Percentiles rank a stretch among this genome's conserved stretches.
Evolutionary conservation across 169 alveolate species (phyloP).

Genomic region (Plasmodium berghei): DNA sequence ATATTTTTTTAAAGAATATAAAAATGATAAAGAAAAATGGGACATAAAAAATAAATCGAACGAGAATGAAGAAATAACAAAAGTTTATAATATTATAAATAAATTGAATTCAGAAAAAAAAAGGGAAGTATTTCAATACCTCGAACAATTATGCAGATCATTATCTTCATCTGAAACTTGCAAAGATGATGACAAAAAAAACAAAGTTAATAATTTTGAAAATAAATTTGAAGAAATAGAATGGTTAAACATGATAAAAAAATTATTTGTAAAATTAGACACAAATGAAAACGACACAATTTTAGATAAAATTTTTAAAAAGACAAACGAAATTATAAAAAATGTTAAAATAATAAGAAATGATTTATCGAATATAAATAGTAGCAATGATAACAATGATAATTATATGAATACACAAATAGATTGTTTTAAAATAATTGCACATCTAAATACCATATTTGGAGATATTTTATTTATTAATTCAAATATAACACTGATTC

Average conservation of each 20-base stretch:
- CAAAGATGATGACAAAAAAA: no score
- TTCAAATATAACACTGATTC: constrained; percentile 1
- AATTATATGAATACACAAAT: neutral
- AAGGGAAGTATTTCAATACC: no score
- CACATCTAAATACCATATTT: constrained; percentile 27
- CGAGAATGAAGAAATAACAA: no score
- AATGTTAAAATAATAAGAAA: constrained; percentile 23
- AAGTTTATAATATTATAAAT: no score
- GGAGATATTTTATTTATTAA: constrained; percentile 20
- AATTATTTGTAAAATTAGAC: neutral
- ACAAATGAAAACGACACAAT: constrained; percentile 6
- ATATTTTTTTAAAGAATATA: neutral
- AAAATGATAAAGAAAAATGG: neutral
- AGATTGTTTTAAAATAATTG: constrained; percentile 18
- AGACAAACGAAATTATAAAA: constrained; percentile 20
- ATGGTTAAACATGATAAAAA: no score
- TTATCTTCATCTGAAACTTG: no score
- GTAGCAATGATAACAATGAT: neutral
- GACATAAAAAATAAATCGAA: neutral
- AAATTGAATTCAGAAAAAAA: no score
- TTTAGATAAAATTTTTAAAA: constrained; percentile 22
- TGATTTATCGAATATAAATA: constrained; percentile 8
- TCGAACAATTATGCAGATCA: no score
- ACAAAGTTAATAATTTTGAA: no score
- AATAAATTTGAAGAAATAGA: no score